Evolutionary conservation across 129 eudicot genomes (phyloP), one percentile per base, ranked within the genome.

Genomic region (Rutidosis leptorrhynchoides): DNA sequence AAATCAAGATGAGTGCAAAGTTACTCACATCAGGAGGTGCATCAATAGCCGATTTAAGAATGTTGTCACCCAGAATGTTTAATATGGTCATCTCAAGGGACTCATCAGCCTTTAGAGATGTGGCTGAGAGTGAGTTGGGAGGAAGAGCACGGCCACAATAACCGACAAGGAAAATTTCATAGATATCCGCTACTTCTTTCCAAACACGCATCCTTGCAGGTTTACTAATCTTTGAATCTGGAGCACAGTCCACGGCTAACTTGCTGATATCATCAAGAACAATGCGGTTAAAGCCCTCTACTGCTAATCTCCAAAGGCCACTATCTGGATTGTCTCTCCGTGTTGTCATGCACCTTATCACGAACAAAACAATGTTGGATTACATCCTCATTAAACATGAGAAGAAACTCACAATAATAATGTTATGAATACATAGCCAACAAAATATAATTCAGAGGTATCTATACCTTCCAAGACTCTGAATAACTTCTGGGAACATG

Each of bases 181-280:
- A 94, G 40, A 94, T 85, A 81, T 89, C 99, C 33, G 97, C 97
- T 76, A 89, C 88, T 86, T 94, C 99, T 80, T 94, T 94, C 99
- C 99, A 94, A 33, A 94, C 62, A 61, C 91, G 97, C 28, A 76
- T 76, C 79, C 93, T 86, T 60, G 93, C 81, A 53, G 88, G 71
- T 80, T 65, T 74, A 20, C n/a, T n/a, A n/a, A 35, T 52, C 43
- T 58, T 66, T 42, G 54, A 37, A 58, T 79, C 83, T 21, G 72
- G 30, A 28, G 63, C 77, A 48, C 37, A 16, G 58, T 26, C 64
- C n/a, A 22, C 28, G 23, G 74, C 56, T 70, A 78, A 64, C 57
- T 69, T 83, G 62, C 71, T 78, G 62, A 83, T 70, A 79, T 94
- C 97, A 72, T 82, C 79, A 68, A 84, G 71, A 9, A 94, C 81